Evolutionary conservation across 2,329 filamentous ascomycete genomes (phyloP), one percentile per base, ranked within the genome.

Genomic region (Diplodia scrobiculata): DNA sequence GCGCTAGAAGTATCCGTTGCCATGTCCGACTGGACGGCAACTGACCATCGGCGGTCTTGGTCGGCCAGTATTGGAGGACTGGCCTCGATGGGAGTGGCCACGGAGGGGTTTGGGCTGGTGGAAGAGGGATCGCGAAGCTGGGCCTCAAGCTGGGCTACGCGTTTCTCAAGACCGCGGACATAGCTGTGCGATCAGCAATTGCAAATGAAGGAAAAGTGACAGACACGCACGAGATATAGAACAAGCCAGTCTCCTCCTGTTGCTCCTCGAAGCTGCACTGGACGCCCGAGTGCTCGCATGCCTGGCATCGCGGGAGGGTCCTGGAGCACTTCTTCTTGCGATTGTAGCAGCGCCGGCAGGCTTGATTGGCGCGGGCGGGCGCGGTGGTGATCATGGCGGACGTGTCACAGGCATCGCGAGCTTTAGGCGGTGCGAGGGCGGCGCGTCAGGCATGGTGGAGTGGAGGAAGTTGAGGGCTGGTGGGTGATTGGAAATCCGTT

Each of bases 301-400:
- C 48, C 10, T 52, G 34, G 34, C 60, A 64, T 14, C 60, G 60
- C 17, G 60, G 60, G 17, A 64, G 60, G 25, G 60, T 53, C 34
- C 60, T 41, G 48, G 60, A 53, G 50, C 60, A 64, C 60, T 52
- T 64, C 48, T 64, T 64, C 60, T 64, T 54, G 48, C 50, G 60
- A 4, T 54, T 64, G 34, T 54, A 54, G 34, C 60, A 64, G 25
- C 60, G 47, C 34, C 50, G 47, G 36, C 60, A 64, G 36, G 60
- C 48, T 41, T 64, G 50, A 19, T 54, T 64, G 17, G 60, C 17
- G 34, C 50, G 60, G 38, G 47, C 60, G 21, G 60, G 60, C 19
- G 60, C 60, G n/a, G 60, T 50, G 58, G 58, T 36, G 45, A 62
- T 62, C 58, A 62, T 62, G 45, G 58, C 45, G 58, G 58, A 21